Evolutionary conservation across 2,329 filamentous ascomycete species (phyloP).

Genomic region (Botrytis fabae): DNA sequence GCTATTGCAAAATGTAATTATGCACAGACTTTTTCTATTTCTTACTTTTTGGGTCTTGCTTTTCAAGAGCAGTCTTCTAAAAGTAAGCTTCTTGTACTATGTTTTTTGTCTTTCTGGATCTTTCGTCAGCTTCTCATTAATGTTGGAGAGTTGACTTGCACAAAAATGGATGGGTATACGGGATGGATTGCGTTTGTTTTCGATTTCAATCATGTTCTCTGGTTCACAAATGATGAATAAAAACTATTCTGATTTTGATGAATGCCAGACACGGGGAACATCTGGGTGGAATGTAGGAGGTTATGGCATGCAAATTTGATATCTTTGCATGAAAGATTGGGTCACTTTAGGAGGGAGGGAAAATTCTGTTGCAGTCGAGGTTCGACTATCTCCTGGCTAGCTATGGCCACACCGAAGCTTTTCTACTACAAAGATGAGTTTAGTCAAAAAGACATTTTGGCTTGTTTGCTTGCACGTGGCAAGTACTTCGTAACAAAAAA

Average conservation of each 20-base stretch:
- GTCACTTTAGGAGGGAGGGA: background rate
- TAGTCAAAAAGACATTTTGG: constrained; percentile 2
- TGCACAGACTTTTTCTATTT: constrained; percentile 38
- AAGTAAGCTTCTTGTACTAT: constrained; percentile 43
- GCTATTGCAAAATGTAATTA: constrained; percentile 42
- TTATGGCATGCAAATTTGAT: constrained; percentile 18
- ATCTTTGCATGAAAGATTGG: constrained; percentile 20
- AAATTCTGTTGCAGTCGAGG: constrained; percentile 2
- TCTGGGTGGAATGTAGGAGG: constrained; percentile 14
- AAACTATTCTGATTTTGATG: background rate
- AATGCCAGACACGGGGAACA: background rate
- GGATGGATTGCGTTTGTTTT: constrained; percentile 29
- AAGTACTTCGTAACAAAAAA: constrained; percentile 14
- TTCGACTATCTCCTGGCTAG: constrained; percentile 3
- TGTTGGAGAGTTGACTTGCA: constrained; percentile 35
- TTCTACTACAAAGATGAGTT: background rate
- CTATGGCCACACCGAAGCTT: background rate
- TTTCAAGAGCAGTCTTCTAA: constrained; percentile 20
- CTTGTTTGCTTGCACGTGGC: constrained; percentile 4
- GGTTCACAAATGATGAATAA: constrained; percentile 14
- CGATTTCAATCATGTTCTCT: constrained; percentile 22
- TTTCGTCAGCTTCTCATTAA: constrained; percentile 31
- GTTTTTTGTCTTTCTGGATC: constrained; percentile 33
- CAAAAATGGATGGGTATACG: constrained; percentile 36
- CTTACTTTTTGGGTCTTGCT: constrained; percentile 31